Percentiles rank a stretch among this genome's conserved stretches.
phyloP scores from a whole-genome alignment of 805 yeast species.

The Monosporozyma aerobia region DNA sequence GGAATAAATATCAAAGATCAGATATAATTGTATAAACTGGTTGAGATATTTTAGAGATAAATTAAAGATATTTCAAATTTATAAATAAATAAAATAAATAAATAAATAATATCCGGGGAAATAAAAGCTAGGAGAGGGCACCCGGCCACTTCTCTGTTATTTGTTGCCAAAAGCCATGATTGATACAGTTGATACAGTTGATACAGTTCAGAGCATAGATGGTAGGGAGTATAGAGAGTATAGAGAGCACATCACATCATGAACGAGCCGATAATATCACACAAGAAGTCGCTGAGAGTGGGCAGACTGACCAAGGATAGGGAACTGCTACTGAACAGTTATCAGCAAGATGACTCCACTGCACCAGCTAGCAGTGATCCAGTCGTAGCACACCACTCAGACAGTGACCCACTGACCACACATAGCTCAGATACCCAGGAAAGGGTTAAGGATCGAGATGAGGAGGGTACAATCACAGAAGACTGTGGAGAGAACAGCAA shows the following conservation, averaged over 20 bases:
- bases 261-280: constrained; percentile 26
- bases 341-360: constrained; percentile 7
- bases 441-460: neutral
- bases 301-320: constrained; percentile 16
- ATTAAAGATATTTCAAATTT: too few species aligned
- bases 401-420: too few species aligned
- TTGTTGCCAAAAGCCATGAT: too few species aligned
- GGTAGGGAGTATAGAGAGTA: neutral
- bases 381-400: neutral
- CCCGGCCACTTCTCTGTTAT: too few species aligned
- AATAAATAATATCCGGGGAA: too few species aligned
- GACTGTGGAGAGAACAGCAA: neutral
- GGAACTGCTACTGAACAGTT: constrained; percentile 20
- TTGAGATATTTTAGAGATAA: neutral
- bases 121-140: too few species aligned
- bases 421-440: too few species aligned
- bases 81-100: too few species aligned
- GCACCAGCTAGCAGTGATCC: neutral
- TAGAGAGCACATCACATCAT: constrained; percentile 3
- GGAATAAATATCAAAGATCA: too few species aligned
- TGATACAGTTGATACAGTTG: too few species aligned
- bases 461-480: neutral
- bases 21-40: too few species aligned
- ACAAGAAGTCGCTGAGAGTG: constrained; percentile 21
- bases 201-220: too few species aligned